Conservation (phyloP, 176 grass and related monocot genomes). For the Aegilops sharonensis region DNA sequence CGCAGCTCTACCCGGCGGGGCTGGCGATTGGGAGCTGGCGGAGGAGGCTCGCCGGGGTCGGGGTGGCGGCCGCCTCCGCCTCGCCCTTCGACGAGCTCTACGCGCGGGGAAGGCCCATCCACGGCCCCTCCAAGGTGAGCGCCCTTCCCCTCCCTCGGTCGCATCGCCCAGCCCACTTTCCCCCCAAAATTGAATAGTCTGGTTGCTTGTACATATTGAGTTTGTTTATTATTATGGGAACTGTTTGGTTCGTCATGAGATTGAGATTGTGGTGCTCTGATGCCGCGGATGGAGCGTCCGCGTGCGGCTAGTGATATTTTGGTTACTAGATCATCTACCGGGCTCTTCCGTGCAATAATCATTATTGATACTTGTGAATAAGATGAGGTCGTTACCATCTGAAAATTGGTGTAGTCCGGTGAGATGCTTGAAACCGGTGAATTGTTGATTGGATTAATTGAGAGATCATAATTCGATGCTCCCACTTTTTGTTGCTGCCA, state of each 20-base stretch:
- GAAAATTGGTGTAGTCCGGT: not conserved
- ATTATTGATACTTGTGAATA: not conserved
- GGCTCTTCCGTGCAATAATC: not conserved
- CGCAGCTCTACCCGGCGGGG: not conserved
- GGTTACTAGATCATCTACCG: not conserved
- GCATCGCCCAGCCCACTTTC: not conserved
- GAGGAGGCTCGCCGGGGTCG: slow-evolving; percentile 35
- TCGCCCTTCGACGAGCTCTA: slow-evolving; percentile 73
- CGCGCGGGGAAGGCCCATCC: slow-evolving; percentile 39
- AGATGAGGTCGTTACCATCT: not conserved
- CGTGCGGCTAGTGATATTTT: not conserved
- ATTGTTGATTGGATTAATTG: not conserved
- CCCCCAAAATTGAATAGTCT: not conserved
- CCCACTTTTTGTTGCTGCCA: not conserved
- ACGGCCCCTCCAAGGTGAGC: slow-evolving; percentile 51
- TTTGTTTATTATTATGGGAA: not conserved
- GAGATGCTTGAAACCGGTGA: not conserved
- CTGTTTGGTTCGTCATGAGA: not conserved
- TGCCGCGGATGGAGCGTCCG: not conserved
- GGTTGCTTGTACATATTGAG: not conserved
- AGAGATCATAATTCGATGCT: not conserved
- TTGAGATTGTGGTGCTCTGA: not conserved
- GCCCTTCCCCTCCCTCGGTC: slow-evolving; percentile 19
- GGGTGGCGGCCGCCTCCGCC: slow-evolving; percentile 50
- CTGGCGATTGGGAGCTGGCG: not conserved